A percentile compares a stretch with the other conserved stretches of the same genome.
phyloP scores from a whole-genome alignment of 139 green algal species.

The Chlamydomonas sp. region DNA sequence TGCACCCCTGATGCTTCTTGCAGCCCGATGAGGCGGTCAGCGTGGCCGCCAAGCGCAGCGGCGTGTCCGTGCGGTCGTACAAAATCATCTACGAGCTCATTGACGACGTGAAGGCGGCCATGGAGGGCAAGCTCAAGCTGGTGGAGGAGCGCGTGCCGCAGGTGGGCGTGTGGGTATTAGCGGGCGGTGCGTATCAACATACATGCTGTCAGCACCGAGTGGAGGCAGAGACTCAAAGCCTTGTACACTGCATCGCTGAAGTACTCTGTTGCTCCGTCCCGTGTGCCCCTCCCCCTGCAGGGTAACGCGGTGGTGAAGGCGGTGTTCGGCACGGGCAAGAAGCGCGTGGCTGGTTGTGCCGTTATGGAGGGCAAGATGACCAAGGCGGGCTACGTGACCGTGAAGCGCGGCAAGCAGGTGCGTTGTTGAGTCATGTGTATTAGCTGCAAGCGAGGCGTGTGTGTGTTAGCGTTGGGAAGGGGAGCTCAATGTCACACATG shows the following conservation, averaged over 20 bases:
- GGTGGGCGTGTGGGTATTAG: neutral
- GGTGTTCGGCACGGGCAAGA: slow-evolving; percentile 86
- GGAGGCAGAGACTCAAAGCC: too few relatives aligned
- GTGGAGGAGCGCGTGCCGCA: slow-evolving; percentile 79
- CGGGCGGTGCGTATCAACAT: too few relatives aligned
- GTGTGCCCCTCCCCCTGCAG: neutral
- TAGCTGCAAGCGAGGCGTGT: neutral
- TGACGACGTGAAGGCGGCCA: slow-evolving; percentile 93
- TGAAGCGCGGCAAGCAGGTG: slow-evolving; percentile 68
- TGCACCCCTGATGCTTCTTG: neutral
- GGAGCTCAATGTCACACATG: slow-evolving; percentile 59
- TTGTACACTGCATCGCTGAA: neutral
- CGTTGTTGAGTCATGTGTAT: too few relatives aligned
- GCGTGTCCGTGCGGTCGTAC: slow-evolving; percentile 57
- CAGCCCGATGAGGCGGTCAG: slow-evolving; percentile 70
- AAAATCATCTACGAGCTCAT: slow-evolving; percentile 97
- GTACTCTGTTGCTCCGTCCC: neutral
- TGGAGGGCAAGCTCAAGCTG: slow-evolving; percentile 93
- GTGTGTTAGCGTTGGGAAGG: neutral
- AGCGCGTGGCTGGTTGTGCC: slow-evolving; percentile 84
- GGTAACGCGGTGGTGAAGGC: slow-evolving; percentile 72
- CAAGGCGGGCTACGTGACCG: slow-evolving; percentile 55
- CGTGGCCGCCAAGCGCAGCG: slow-evolving; percentile 78
- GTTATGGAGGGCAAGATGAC: slow-evolving; percentile 65
- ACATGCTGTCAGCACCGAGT: too few relatives aligned